Base-by-base conservation (phyloP, 345 rosid genomes). In the Alliaria petiolata region DNA sequence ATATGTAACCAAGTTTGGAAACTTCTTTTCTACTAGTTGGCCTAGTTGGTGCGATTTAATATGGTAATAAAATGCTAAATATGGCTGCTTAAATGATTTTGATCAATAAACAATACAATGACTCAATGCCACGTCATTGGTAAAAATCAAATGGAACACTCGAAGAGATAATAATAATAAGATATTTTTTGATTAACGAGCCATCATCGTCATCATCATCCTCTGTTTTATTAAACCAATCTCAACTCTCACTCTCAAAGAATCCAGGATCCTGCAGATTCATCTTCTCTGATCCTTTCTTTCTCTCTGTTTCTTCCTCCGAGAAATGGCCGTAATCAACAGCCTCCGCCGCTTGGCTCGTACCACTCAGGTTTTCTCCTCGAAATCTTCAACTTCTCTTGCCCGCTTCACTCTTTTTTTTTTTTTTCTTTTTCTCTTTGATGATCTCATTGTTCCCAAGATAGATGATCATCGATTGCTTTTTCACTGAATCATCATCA, bases 341-440 rank as follows among this genome's bases (percentile, higher is more conserved):
- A 45, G 59, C 30, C 74, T 78, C 66, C 73, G 72, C 1, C 78
- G 81, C 56, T 67, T 68, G 42, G 47, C 81, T 2, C 81, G 65
- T 34, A 61, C 40, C 46, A 59, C 77, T 47, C 74, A 78, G 81
- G 81, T 76, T 26, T 25, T 26, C 19, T 34, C 25, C 25, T 22
- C 28, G 34, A 51, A 20, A 15, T 49, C 34, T 7, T 31, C 43
- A 8, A 20, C 35, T 14, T 44, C 42, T 5, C 26, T 52, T 28
- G 7, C 30, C 28, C 36, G 44, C n/a, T 62, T n/a, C n/a, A n/a
- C n/a, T n/a, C n/a, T n/a, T n/a, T n/a, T n/a, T n/a, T n/a, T n/a
- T n/a, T n/a, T n/a, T n/a, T n/a, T n/a, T n/a, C n/a, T 17, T 20
- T 31, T 10, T 34, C 25, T 13, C 14, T n/a, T n/a, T n/a, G 28